These are phyloP conservation scores for Luffa acutangula DNA, from an alignment of 306 rosid species.

Conservation along the genomic window DNA sequence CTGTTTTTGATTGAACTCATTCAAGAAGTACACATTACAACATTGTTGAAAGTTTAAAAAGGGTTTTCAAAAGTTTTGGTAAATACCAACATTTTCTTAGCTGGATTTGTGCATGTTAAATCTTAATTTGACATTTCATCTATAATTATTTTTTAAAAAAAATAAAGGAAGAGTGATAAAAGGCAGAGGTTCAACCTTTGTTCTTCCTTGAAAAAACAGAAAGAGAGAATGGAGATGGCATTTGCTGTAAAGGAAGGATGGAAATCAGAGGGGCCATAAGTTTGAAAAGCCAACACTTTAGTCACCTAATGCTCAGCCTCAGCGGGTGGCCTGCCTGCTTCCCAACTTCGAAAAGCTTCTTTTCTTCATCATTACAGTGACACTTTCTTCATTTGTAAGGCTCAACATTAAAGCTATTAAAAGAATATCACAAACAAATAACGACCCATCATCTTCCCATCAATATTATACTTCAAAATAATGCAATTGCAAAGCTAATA, in stretches of 20 bases:
- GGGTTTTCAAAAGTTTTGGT: neutral
- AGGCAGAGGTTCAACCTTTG: neutral
- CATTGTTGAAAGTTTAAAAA: neutral
- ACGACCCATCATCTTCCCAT: slow-evolving; percentile 3
- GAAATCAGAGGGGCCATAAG: neutral
- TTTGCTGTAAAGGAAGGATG: slow-evolving; percentile 11
- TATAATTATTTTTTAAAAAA: neutral
- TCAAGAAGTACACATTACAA: neutral
- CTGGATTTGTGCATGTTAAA: neutral
- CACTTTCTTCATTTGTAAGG: slow-evolving; percentile 13
- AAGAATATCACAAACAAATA: neutral
- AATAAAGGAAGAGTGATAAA: neutral
- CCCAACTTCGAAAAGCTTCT: slow-evolving; percentile 2
- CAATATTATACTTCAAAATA: neutral
- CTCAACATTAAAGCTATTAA: neutral
- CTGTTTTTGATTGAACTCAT: neutral
- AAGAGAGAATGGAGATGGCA: slow-evolving; percentile 3
- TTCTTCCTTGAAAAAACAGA: slow-evolving; percentile 6
- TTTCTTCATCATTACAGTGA: slow-evolving; percentile 4
- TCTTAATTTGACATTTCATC: neutral
- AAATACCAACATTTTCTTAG: neutral
- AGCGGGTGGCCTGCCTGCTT: slow-evolving; percentile 12
- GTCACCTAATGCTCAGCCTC: neutral
- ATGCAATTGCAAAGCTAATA: neutral
- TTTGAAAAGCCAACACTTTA: slow-evolving; percentile 1